phyloP scores from a whole-genome alignment of 352 stramenopile genomes.

The Plasmopara halstedii region DNA sequence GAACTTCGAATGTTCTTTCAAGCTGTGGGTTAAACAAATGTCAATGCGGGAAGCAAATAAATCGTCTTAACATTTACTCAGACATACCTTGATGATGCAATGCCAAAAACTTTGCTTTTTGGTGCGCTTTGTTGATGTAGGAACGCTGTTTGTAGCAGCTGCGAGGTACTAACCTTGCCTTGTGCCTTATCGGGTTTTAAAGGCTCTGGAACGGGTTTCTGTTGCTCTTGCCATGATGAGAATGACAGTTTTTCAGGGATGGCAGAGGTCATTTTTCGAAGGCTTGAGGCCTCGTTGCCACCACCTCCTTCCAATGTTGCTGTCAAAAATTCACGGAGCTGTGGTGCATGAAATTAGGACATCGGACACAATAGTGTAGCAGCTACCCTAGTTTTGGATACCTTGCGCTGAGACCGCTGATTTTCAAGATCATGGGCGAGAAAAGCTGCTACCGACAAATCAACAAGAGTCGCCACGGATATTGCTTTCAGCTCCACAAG shows the following conservation, averaged over 20 bases:
- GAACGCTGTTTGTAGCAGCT: constrained; percentile 55
- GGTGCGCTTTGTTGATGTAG: constrained; percentile 45
- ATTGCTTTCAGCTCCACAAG: constrained; percentile 41
- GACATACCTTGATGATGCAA: constrained; percentile 37
- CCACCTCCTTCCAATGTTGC: constrained; percentile 29
- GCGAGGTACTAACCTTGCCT: constrained; percentile 26
- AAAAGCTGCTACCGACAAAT: constrained; percentile 47
- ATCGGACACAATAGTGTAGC: not conserved
- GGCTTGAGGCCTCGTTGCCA: constrained; percentile 10
- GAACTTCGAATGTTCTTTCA: constrained; percentile 39
- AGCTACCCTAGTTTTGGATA: constrained; percentile 12
- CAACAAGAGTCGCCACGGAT: constrained; percentile 21
- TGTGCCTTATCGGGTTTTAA: constrained; percentile 5
- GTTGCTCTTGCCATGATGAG: constrained; percentile 15
- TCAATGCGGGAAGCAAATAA: constrained; percentile 1
- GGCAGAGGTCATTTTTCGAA: constrained; percentile 16
- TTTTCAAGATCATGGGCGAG: constrained; percentile 48
- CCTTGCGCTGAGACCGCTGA: constrained; percentile 63
- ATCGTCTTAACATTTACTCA: not conserved
- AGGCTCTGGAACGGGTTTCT: constrained; percentile 8
- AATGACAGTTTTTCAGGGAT: constrained; percentile 10
- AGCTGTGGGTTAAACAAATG: constrained; percentile 18
- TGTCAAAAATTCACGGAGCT: constrained; percentile 62
- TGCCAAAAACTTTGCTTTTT: constrained; percentile 46
- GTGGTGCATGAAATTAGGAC: constrained; percentile 3